Conservation (phyloP, 75 land plant species). For the Sequoiadendron giganteum region DNA sequence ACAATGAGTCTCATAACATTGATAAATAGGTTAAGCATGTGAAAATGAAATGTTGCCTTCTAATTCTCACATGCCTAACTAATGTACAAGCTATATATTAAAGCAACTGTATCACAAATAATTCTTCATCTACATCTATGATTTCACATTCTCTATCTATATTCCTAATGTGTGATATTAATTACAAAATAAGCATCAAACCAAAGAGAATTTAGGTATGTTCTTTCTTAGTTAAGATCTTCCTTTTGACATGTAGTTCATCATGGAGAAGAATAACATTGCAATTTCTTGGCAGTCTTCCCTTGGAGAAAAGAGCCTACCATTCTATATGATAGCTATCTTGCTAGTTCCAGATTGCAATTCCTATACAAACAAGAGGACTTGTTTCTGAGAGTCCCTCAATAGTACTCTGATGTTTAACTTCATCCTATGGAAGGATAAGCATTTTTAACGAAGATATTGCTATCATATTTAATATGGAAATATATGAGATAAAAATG, state of each 20-base stretch:
- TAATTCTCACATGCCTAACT: not conserved
- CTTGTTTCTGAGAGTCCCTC: not conserved
- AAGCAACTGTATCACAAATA: not conserved
- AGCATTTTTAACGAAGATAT: not conserved
- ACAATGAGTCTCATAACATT: no score
- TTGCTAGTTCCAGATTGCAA: not conserved
- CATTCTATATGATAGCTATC: not conserved
- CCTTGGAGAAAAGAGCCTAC: not conserved
- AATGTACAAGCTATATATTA: no score
- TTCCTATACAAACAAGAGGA: not conserved
- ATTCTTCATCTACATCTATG: no score
- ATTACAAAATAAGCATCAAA: not conserved
- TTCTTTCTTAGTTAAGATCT: not conserved
- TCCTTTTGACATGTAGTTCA: not conserved
- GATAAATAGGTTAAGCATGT: no score
- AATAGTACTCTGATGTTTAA: not conserved
- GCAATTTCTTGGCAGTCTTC: not conserved
- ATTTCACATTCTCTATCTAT: no score
- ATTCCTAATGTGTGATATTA: not conserved
- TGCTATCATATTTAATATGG: not conserved
- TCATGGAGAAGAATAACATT: not conserved
- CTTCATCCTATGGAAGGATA: not conserved
- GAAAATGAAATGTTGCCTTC: not conserved
- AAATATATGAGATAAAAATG: not conserved
- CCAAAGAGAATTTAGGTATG: no score